phyloP scores from a whole-genome alignment of 805 yeast species.

The Metschnikowia matae region DNA sequence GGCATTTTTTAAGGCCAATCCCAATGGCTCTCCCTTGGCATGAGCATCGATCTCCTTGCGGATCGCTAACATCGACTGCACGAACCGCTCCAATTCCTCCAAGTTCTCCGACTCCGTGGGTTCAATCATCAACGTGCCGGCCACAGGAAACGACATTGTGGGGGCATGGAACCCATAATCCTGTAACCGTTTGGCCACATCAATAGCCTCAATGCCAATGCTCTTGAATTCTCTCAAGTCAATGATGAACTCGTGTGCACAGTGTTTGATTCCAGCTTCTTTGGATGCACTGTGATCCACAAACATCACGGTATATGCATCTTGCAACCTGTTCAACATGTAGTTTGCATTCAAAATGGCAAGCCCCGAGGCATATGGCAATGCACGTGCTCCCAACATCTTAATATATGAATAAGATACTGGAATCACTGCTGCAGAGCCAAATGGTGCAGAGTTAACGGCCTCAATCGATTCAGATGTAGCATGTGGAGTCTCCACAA shows the following conservation, averaged over 20 bases:
- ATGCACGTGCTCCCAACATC: slow-evolving; percentile 81
- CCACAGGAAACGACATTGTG: slow-evolving; percentile 97
- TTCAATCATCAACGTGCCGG: slow-evolving; percentile 96
- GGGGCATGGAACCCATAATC: slow-evolving; percentile 99
- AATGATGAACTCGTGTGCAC: slow-evolving; percentile 95
- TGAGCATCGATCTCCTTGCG: slow-evolving; percentile 75
- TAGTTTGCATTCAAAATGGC: slow-evolving; percentile 96
- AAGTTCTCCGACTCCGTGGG: slow-evolving; percentile 94
- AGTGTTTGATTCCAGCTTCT: slow-evolving; percentile 56
- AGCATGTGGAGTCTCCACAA: slow-evolving; percentile 49
- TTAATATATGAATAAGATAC: slow-evolving; percentile 94
- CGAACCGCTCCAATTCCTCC: slow-evolving; percentile 85
- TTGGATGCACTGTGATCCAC: slow-evolving; percentile 45
- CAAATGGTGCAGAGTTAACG: slow-evolving; percentile 91
- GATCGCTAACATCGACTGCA: slow-evolving; percentile 80
- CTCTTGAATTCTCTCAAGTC: slow-evolving; percentile 83
- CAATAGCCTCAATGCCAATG: slow-evolving; percentile 87
- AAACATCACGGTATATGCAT: slow-evolving; percentile 73
- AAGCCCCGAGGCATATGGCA: slow-evolving; percentile 81
- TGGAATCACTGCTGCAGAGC: slow-evolving; percentile 89
- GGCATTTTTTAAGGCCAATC: slow-evolving; percentile 75
- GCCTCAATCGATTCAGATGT: slow-evolving; percentile 58
- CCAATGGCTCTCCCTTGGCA: slow-evolving; percentile 61
- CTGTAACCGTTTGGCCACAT: slow-evolving; percentile 93
- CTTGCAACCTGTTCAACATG: slow-evolving; percentile 76